Base-by-base conservation (phyloP, 139 green algal species). In the Ulvella scutata region DNA sequence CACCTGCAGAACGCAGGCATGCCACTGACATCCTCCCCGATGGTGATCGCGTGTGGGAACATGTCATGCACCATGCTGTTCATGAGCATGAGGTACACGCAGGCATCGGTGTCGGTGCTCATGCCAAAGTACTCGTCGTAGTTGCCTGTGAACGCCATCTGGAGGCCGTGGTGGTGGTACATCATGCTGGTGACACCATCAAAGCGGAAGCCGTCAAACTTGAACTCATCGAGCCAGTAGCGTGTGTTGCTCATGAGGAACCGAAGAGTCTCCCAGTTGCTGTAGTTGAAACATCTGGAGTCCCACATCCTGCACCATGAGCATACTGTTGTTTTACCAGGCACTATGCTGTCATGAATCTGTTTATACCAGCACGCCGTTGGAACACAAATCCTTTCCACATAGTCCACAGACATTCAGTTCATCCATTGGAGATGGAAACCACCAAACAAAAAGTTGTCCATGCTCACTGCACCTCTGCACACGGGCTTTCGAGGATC, bases 51-150 rank as follows among this genome's bases (percentile, higher is more conserved):
- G 62, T 82, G 88, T 72, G 92, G 92, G 88, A 94, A 98, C 31
- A 97, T 43, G 82, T 91, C 89, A 77, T 99, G 94, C 43, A 98
- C 75, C 82, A 96, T 83, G 74, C 91, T 84, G 88, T 98, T 98
- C 51, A 94, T 87, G 33, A 97, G 84, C 88, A 96, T 95, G 40
- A 97, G 82, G 84, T 96, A 96, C 35, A 92, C 88, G 61, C 96
- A 88, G 0, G 91, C 91, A 74, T 97, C 94, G 31, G 91, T 84
- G 76, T 97, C 92, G 3, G 91, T 97, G 62, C 86, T 79, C 76
- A 98, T 85, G 61, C 94, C 94, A 85, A 99, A 98, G 88, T 99
- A 99, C 88, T 97, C 90, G 74, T 93, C 87, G 78, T 97, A 97
- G 82, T 96, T 90, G 43, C 92, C 91, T 3, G 94, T 97, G 91